Base-by-base conservation (phyloP, 75 land plant species). In the Cupressus sempervirens region DNA sequence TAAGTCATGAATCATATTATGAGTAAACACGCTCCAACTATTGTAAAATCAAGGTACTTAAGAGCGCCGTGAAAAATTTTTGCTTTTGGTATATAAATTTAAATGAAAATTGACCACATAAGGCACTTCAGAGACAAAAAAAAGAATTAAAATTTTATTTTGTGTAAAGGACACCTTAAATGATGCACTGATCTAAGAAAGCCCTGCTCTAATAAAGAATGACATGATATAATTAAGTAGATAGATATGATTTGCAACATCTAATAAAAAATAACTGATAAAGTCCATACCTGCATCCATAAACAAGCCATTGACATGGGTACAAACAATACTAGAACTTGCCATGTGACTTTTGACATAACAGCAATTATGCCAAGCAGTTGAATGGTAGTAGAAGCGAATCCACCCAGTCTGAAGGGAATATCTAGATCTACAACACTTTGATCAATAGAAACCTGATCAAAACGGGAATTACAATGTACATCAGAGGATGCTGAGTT, bases 381-480 rank as follows among this genome's bases (percentile, higher is more conserved):
- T 81, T 98, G 99, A 40, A 98, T 95, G 48, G 97, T 91, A 80
- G 98, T 93, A 35, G 94, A 87, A 81, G 96, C 93, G 91, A 95
- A 92, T 14, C 95, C 93, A 84, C 96, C 95, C 80, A 98, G 91
- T 85, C 94, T 87, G 82, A 92, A 98, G 53, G 94, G 97, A 87
- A 98, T 96, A 88, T 96, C 96, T 81, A 93, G 90, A 86, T 98
- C 99, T 72, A 98, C 92, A 84, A 92, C 96, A 90, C 94, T 95
- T 89, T 98, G 99, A 90, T 98, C 99, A 84, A 94, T 91, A 12
- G 99, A 98, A 34, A 92, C 99, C 99, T 98, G 95, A 43, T 70
- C 54, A n/a, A 43, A 12, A 79, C 81, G 45, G 32, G 29, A 81
- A 80, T 15, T 83, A 82, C 26, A 40, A 82, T 16, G n/a, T 84